Base-by-base conservation (phyloP, 1,284 basidiomycete genomes). In the Moniliella sp. region DNA sequence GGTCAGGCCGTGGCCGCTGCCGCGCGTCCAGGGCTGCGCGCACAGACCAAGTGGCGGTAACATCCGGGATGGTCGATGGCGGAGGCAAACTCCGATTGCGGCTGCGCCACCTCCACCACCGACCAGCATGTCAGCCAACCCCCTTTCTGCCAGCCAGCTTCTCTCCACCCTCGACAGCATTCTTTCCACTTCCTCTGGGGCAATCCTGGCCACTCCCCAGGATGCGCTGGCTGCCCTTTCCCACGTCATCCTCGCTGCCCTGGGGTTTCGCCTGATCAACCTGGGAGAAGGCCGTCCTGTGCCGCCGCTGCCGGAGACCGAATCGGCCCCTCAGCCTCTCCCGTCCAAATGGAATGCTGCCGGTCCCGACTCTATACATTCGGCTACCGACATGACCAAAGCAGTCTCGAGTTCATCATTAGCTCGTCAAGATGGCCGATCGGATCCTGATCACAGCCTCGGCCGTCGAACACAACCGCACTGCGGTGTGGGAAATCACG, bases 401-500 rank as follows among this genome's bases (percentile, higher is more conserved):
- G 43, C 4, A 41, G 40, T 16, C 41, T 52, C 21, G 43, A 45
- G 15, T 55, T 40, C 28, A 28, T 52, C 0, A 25, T 55, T 29
- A 49, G 27, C 19, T 48, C 11, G 32, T 50, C 31, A 40, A 39
- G 18, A 35, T 55, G 23, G 42, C 43, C 19, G 31, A 34, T 5
- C 34, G 42, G 7, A 29, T 39, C 4, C 25, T 50, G 4, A 33
- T 55, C 14, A 39, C 50, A 27, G 51, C 45, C 0, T 40, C 43
- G 1, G 48, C 47, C 1, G 27, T 50, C 19, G 43, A 52, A 33
- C 45, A 69, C 42, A 74, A 80, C 43, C 77, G 76, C 61, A 69
- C 76, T 27, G 68, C 71, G 11, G 71, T 73, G 7, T 63, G 83
- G 39, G 80, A 84, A 55, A 61, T 86, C 18, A 62, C 69, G 16